phyloP scores from a whole-genome alignment of 805 yeast species.

The Citeromyces matritensis region DNA sequence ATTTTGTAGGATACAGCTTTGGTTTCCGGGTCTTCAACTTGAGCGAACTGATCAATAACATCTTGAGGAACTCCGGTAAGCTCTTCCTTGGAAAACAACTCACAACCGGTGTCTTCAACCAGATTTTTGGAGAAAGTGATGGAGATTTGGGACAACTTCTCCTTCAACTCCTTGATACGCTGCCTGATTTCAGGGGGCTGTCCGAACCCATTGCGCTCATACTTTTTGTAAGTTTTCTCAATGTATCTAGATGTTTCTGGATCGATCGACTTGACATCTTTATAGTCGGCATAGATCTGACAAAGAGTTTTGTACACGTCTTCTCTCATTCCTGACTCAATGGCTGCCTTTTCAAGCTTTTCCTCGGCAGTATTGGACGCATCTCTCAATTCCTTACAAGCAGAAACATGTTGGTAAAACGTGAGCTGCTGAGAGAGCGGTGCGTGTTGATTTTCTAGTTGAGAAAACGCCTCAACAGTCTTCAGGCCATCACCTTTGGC shows the following conservation, averaged over 20 bases:
- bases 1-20: slow-evolving; percentile 28
- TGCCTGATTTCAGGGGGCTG: slow-evolving; percentile 39
- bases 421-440: slow-evolving; percentile 34
- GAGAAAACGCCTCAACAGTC: slow-evolving; percentile 35
- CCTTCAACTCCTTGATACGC: slow-evolving; percentile 40
- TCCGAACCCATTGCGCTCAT: slow-evolving; percentile 55
- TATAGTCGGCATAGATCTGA: slow-evolving; percentile 14
- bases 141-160: slow-evolving; percentile 40
- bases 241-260: slow-evolving; percentile 43
- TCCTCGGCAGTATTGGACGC: slow-evolving; percentile 55
- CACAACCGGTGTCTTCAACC: slow-evolving; percentile 54
- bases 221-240: slow-evolving; percentile 39
- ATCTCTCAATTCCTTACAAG: slow-evolving; percentile 49
- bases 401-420: slow-evolving; percentile 62
- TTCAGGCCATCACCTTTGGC: slow-evolving; percentile 25
- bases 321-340: slow-evolving; percentile 51
- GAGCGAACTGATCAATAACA: slow-evolving; percentile 41
- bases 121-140: slow-evolving; percentile 47
- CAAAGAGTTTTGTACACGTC: slow-evolving; percentile 51
- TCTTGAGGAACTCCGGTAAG: slow-evolving; percentile 63
- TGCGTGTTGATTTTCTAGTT: slow-evolving; percentile 31
- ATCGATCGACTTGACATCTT: slow-evolving; percentile 14
- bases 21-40: slow-evolving; percentile 23
- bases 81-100: slow-evolving; percentile 47
- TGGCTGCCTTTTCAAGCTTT: slow-evolving; percentile 34